Base-by-base conservation (phyloP, 352 stramenopile genomes). In the Pythium insidiosum region DNA sequence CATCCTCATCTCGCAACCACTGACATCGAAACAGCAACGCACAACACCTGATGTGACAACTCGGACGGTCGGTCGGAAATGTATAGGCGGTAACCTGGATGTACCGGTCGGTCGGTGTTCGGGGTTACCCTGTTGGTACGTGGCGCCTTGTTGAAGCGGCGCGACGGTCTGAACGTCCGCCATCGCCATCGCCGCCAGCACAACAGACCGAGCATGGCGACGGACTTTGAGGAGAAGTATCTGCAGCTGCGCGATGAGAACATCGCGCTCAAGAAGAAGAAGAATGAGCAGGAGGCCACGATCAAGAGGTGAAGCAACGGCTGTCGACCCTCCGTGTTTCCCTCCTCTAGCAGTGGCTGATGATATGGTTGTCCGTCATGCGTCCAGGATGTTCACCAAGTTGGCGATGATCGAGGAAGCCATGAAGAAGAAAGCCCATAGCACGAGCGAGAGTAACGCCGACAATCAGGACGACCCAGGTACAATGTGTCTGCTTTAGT, bases 211-310 rank as follows among this genome's bases (percentile, higher is more conserved):
- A n/a, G n/a, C n/a, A 39, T 39, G 26, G 50, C 64, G 33, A 58
- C 43, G 28, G 68, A 85, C 22, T 92, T 74, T 62, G 79, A 95
- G 61, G 76, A 92, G 55, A 88, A 84, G 58, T 95, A 88, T 58
- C 43, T 93, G 57, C 50, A 67, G 38, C 61, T 94, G 49, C 73
- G 83, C 21, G 82, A 95, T 30, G 80, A 92, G 66, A 90, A 94
- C 58, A 73, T 62, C 35, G 56, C 63, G 60, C 76, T 95, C 31
- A 94, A 93, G 71, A 82, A 80, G 56, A 93, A 93, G 66, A 94
- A 93, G 56, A 94, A 95, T 74, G 82, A 95, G 53, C 84, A 95
- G 62, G 81, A 95, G 45, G 71, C 68, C 21, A 90, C 79, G 28
- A 95, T 94, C 60, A 95, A 93, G 61, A 53, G 76, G 77, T 89